Percentiles rank a stretch among this genome's conserved stretches.
phyloP scores from a whole-genome alignment of 2,329 filamentous ascomycete species.

The Paraphoma sp. region DNA sequence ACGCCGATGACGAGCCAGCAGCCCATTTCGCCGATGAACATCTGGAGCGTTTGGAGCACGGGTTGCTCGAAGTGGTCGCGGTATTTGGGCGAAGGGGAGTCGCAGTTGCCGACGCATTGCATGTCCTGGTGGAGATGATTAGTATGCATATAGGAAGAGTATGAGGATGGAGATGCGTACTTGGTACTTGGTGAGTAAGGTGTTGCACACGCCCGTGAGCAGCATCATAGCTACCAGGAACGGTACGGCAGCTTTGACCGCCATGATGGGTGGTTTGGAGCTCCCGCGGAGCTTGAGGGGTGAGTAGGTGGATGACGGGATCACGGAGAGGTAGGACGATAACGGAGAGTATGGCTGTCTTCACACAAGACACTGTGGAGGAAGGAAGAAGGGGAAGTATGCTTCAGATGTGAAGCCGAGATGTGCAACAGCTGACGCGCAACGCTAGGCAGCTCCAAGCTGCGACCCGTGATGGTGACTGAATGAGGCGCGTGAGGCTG shows the following conservation, averaged over 20 bases:
- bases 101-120: slow-evolving; percentile 93
- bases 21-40: slow-evolving; percentile 96
- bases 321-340: not conserved
- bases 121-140: slow-evolving; percentile 70
- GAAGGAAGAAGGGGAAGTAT: slow-evolving; percentile 15
- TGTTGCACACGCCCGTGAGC: slow-evolving; percentile 94
- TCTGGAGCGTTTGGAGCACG: slow-evolving; percentile 93
- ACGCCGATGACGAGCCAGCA: slow-evolving; percentile 89
- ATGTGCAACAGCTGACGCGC: not conserved
- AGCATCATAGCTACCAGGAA: slow-evolving; percentile 96
- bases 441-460: slow-evolving; percentile 29
- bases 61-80: slow-evolving; percentile 87
- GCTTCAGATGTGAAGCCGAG: not conserved
- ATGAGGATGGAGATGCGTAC: slow-evolving; percentile 55
- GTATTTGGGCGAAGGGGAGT: slow-evolving; percentile 69
- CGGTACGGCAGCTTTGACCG: slow-evolving; percentile 74
- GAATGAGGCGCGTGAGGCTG: slow-evolving; percentile 39
- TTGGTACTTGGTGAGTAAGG: slow-evolving; percentile 95
- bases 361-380: not conserved
- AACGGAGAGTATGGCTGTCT: slow-evolving; percentile 3
- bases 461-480: slow-evolving; percentile 34
- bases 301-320: too few relatives aligned
- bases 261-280: slow-evolving; percentile 61
- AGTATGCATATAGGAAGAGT: slow-evolving; percentile 11
- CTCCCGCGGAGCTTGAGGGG: slow-evolving; percentile 7